Percentiles rank a stretch among this genome's conserved stretches.
These are phyloP conservation scores for Allium sativum DNA, from an alignment of 106 monocot genomes.

Conservation along the genomic window DNA sequence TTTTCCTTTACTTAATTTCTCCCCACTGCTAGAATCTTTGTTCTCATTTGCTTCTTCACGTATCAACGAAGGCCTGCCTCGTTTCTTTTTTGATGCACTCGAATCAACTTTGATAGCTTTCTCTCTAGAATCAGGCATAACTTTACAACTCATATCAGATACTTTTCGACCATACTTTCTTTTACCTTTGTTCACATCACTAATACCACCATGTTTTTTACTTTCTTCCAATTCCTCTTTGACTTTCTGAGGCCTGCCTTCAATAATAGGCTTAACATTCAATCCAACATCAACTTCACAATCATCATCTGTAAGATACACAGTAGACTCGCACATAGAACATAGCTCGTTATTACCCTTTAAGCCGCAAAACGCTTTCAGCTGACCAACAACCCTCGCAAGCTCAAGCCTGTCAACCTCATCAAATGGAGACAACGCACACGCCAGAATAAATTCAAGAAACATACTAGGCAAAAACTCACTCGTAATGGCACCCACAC, in stretches of 20 bases:
- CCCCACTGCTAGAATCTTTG: too few relatives aligned
- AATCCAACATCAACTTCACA: slow-evolving; percentile 12
- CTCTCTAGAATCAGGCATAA: too few relatives aligned
- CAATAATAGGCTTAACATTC: not conserved
- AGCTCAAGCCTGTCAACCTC: slow-evolving; percentile 34
- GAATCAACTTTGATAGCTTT: too few relatives aligned
- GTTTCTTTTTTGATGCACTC: slow-evolving; percentile 7
- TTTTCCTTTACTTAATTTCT: too few relatives aligned
- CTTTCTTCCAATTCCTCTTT: too few relatives aligned
- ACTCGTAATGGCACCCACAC: slow-evolving; percentile 11
- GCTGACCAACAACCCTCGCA: slow-evolving; percentile 19
- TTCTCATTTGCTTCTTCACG: too few relatives aligned
- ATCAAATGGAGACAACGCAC: slow-evolving; percentile 31
- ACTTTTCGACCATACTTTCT: too few relatives aligned
- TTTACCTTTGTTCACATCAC: too few relatives aligned
- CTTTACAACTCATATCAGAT: too few relatives aligned
- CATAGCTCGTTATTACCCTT: slow-evolving; percentile 34
- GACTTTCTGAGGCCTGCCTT: too few relatives aligned
- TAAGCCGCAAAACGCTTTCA: slow-evolving; percentile 28
- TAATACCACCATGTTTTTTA: too few relatives aligned
- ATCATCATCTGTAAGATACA: slow-evolving; percentile 11
- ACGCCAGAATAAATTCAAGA: slow-evolving; percentile 27
- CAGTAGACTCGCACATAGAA: slow-evolving; percentile 5
- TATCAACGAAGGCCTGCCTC: slow-evolving; percentile 6
- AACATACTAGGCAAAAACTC: slow-evolving; percentile 39